phyloP scores from a whole-genome alignment of 495 filamentous ascomycete genomes.

The Pseudomonodictys pantanalensis region DNA sequence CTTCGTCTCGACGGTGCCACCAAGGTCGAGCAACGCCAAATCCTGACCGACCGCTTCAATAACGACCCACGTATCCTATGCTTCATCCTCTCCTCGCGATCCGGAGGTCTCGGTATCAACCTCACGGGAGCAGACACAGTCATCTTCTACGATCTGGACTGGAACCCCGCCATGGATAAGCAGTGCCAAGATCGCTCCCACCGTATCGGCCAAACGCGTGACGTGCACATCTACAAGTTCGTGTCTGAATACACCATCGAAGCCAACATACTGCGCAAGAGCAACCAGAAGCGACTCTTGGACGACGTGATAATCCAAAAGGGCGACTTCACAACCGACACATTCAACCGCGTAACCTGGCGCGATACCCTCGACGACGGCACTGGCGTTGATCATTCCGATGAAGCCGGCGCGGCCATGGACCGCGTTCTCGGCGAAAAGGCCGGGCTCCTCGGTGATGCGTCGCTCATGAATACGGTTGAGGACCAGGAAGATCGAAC shows the following conservation, averaged over 20 bases:
- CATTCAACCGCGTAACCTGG: slow-evolving; percentile 79
- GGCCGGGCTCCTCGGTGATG: slow-evolving; percentile 44
- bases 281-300: slow-evolving; percentile 94
- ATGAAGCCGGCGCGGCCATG: slow-evolving; percentile 73
- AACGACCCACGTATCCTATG: slow-evolving; percentile 86
- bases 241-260: slow-evolving; percentile 98
- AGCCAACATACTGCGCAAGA: slow-evolving; percentile 95
- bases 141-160: slow-evolving; percentile 99
- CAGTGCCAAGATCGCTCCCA: slow-evolving; percentile 98
- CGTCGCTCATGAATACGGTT: slow-evolving; percentile 73
- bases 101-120: slow-evolving; percentile 94
- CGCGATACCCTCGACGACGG: slow-evolving; percentile 66
- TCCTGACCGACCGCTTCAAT: slow-evolving; percentile 96
- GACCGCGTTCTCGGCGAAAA: slow-evolving; percentile 72
- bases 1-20: slow-evolving; percentile 92
- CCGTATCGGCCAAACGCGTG: slow-evolving; percentile 95
- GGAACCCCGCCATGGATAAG: slow-evolving; percentile 99
- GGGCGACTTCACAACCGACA: slow-evolving; percentile 96
- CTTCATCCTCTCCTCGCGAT: slow-evolving; percentile 93
- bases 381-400: too few species aligned
- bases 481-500: slow-evolving; percentile 90
- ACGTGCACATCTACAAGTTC: slow-evolving; percentile 97
- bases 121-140: slow-evolving; percentile 96
- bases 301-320: slow-evolving; percentile 99
- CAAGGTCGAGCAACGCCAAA: slow-evolving; percentile 91